phyloP scores from a whole-genome alignment of 2,329 filamentous ascomycete genomes.

The Neonectria sp. region DNA sequence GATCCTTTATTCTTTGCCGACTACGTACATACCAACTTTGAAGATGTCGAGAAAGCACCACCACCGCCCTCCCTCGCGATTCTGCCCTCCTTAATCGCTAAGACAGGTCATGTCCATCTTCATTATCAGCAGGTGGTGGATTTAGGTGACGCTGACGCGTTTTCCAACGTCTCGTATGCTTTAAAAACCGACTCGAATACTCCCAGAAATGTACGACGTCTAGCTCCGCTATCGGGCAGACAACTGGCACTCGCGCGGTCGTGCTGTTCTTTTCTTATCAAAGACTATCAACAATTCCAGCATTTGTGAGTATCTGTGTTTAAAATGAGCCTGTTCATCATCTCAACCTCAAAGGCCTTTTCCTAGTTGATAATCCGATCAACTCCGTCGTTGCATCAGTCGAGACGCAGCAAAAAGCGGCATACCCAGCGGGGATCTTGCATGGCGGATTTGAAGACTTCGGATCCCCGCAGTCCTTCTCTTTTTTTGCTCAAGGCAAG shows the following conservation, averaged over 20 bases:
- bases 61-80: conserved; percentile 37
- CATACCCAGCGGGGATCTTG: not conserved
- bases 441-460: conserved; percentile 25
- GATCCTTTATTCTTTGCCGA: conserved; percentile 41
- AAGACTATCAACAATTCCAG: conserved; percentile 1
- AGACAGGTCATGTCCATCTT: conserved; percentile 33
- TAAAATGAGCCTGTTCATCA: no score
- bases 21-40: conserved; percentile 34
- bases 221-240: not conserved
- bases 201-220: conserved; percentile 19
- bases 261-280: conserved; percentile 23
- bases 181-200: conserved; percentile 20
- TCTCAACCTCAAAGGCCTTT: not conserved
- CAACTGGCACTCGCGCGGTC: not conserved
- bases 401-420: not conserved
- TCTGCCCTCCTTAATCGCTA: conserved; percentile 30
- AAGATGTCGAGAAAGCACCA: conserved; percentile 35
- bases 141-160: conserved; percentile 21
- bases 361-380: conserved; percentile 19
- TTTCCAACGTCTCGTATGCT: conserved; percentile 7
- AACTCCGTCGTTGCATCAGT: not conserved
- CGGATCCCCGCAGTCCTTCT: conserved; percentile 3
- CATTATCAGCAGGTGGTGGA: conserved; percentile 39
- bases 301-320: no score
- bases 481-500: not conserved